phyloP scores from a whole-genome alignment of 345 rosid genomes.

The Gossypium arboreum region DNA sequence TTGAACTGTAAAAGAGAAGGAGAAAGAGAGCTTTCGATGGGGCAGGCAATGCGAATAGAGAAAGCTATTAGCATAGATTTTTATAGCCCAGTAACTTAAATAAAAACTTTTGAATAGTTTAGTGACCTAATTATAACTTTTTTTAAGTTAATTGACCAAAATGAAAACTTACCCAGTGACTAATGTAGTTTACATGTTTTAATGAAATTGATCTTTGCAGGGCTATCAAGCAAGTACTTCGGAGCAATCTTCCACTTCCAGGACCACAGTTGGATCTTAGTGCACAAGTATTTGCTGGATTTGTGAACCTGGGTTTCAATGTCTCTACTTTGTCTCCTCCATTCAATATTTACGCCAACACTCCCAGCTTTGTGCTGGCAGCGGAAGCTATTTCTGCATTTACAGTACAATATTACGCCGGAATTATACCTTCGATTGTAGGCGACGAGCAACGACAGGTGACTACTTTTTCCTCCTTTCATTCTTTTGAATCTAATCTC shows the following conservation, averaged over 20 bases:
- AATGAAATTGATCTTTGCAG: background rate
- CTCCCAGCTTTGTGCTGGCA: conserved; percentile 51
- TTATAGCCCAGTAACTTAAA: too few species aligned
- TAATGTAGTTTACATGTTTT: too few species aligned
- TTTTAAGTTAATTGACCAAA: too few species aligned
- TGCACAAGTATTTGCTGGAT: background rate
- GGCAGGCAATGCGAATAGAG: too few species aligned
- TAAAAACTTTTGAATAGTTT: too few species aligned
- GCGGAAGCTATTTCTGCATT: background rate
- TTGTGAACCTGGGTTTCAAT: conserved; percentile 30
- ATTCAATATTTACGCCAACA: conserved; percentile 53
- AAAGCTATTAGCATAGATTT: too few species aligned
- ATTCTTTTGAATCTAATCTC: background rate
- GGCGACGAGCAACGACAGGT: background rate
- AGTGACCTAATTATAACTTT: too few species aligned
- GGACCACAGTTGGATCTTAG: background rate
- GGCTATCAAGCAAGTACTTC: background rate
- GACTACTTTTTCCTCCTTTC: background rate
- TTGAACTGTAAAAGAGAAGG: too few species aligned
- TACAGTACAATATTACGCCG: background rate
- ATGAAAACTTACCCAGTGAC: too few species aligned
- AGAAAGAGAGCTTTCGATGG: too few species aligned
- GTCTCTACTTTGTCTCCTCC: conserved; percentile 39
- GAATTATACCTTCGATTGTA: background rate
- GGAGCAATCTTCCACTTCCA: background rate